phyloP scores from a whole-genome alignment of 2,329 filamentous ascomycete genomes.

The Escovopsis sp. region DNA sequence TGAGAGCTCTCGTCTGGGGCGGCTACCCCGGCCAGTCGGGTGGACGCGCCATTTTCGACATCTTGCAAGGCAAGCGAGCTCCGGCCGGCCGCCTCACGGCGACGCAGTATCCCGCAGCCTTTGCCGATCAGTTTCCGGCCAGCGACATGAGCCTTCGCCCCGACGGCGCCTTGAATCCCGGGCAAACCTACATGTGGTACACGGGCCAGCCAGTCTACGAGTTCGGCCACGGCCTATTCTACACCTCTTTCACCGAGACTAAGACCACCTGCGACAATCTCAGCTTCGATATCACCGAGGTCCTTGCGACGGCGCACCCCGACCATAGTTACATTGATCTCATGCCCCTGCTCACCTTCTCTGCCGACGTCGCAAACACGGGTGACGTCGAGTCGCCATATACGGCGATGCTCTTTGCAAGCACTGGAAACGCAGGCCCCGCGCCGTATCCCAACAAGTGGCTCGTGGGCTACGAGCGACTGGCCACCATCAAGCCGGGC shows the following conservation, averaged over 20 bases:
- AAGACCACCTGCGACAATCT: not conserved
- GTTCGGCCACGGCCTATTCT: constrained; percentile 43
- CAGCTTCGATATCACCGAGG: constrained; percentile 1
- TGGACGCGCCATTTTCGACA: constrained; percentile 36
- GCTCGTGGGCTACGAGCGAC: constrained; percentile 33
- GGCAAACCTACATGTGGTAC: constrained; percentile 45
- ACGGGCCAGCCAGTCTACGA: constrained; percentile 27
- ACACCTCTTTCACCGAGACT: constrained; percentile 33
- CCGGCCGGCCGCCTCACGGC: constrained; percentile 38
- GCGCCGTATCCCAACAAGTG: constrained; percentile 36
- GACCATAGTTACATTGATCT: constrained; percentile 3
- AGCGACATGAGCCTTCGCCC: constrained; percentile 41
- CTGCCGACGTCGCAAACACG: constrained; percentile 31
- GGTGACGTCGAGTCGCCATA: constrained; percentile 35
- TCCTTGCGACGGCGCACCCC: not conserved
- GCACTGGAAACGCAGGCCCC: constrained; percentile 28
- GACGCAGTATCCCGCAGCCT: constrained; percentile 39
- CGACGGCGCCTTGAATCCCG: constrained; percentile 25
- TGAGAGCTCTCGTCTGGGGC: constrained; percentile 39
- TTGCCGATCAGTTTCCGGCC: constrained; percentile 33
- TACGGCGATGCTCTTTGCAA: constrained; percentile 34
- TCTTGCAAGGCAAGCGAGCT: constrained; percentile 33
- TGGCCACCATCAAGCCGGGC: constrained; percentile 22
- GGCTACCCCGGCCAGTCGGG: constrained; percentile 46
- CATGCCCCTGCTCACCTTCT: constrained; percentile 1